Base-by-base conservation (phyloP, 2,329 filamentous ascomycete genomes). In the Phialophora verrucosa region DNA sequence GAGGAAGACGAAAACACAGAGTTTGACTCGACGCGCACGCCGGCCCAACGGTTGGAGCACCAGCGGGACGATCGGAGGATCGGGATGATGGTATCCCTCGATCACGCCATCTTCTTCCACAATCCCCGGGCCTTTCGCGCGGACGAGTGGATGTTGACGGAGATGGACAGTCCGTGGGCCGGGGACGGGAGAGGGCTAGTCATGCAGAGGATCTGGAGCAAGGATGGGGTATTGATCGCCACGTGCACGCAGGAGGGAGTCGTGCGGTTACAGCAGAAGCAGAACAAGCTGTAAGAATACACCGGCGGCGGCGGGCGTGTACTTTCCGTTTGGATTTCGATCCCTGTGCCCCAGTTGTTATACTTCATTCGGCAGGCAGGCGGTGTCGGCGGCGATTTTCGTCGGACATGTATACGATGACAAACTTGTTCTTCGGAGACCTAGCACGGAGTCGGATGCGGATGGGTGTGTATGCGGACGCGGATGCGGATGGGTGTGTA, bases 61-160 rank as follows among this genome's bases (percentile, higher is more conserved):
- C 31, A 62, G 29, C 57, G 32, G 29, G 69, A 69, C 58, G 62
- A 54, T 29, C 65, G 67, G 20, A 49, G 64, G 62, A 75, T 83
- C 29, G 81, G 81, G 8, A 83, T 84, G 81, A 83, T 84, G 79
- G 82, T 84, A 63, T 81, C 78, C 47, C 74, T 84, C 29, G 82
- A 84, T 69, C 82, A 84, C 71, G 78, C 81, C 0, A 84, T 84
- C 53, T 83, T 82, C 70, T 84, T 84, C 73, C 82, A 84, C 64
- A 81, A 81, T 61, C 81, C 82, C 23, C 74, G 78, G 63, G 78
- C 76, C 2, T 82, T 84, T 70, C 74, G 79, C 27, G 81, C 81
- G 11, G 82, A 84, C 72, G 81, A 84, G 69, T 84, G 82, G 82
- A 77, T 84, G 74, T 76, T 83, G 70, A 77, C 75, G 7, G 82